Evolutionary conservation across 345 rosid genomes (phyloP).

Genomic region (Mangifera indica): DNA sequence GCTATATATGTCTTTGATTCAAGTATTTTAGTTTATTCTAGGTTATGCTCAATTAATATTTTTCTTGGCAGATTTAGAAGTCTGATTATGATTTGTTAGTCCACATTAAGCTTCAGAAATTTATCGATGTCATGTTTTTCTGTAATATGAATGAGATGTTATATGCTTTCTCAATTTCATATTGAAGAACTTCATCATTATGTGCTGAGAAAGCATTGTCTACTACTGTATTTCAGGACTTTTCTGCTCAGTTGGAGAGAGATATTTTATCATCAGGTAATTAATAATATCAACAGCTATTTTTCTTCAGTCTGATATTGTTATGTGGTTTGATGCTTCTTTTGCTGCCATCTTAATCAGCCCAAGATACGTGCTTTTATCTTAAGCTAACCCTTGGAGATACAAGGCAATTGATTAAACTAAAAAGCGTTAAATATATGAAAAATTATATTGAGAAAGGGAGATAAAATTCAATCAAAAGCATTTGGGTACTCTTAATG

Average conservation of each 20-base stretch:
- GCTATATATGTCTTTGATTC: neutral
- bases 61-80: neutral
- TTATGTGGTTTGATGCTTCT: conserved; percentile 1
- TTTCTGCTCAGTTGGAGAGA: conserved; percentile 95
- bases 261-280: conserved; percentile 80
- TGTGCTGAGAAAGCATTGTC: conserved; percentile 17
- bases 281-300: conserved; percentile 16
- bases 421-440: neutral
- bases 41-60: neutral
- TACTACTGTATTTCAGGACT: conserved; percentile 59
- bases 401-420: too few species aligned
- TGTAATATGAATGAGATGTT: neutral
- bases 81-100: neutral
- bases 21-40: neutral
- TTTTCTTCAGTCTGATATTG: conserved; percentile 3
- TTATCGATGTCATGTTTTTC: conserved; percentile 14
- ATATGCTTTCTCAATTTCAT: conserved; percentile 1
- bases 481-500: neutral
- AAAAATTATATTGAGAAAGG: neutral
- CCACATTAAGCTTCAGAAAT: neutral
- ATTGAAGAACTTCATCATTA: conserved; percentile 9
- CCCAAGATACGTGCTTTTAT: neutral
- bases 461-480: neutral
- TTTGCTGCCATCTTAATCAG: neutral
- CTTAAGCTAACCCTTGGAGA: too few species aligned